Base-by-base conservation (phyloP, 148 eudicot genomes). In the Diospyros lotus region DNA sequence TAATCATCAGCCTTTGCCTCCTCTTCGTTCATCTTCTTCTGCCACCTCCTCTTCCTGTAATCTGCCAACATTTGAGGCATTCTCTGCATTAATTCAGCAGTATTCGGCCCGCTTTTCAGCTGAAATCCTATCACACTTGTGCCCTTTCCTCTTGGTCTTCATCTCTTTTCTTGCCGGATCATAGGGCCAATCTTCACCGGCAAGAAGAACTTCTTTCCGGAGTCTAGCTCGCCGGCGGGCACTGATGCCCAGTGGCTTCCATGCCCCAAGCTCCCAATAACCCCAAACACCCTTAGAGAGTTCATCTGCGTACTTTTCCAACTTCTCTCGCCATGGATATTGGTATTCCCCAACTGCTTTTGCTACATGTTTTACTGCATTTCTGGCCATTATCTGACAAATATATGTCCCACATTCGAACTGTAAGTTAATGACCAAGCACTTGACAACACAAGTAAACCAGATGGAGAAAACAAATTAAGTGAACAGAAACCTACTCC, bases 201-300 rank as follows among this genome's bases (percentile, higher is more conserved):
- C 87, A 66, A 85, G 77, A 9, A 88, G 74, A 18, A 90, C 93
- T 82, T 90, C 95, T 74, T 90, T 93, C 4, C 93, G 85, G 53
- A 93, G 82, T 6, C 95, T 83, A 58, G 97, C 95, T 58, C 97
- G 82, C 41, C 66, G 76, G 44, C 95, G 87, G 64, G 91, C 93
- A 79, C 97, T 90, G 12, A 92, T 90, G 46, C 83, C 86, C 2
- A 90, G 77, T 14, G 87, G 87, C 73, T 92, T 90, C 98, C 98
- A 91, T 44, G 96, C 96, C 61, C 98, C 98, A 1, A 92, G 93
- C 78, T 90, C 89, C 98, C 97, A 92, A 73, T 87, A 92, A 64
- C 96, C 97, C 96, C 98, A 94, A 6, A 94, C 94, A 9, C 97
- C 97, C 77, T 90, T 92, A 12, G 92, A 58, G 2, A 94, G 89